Evolutionary conservation across 805 yeast genomes (phyloP), one percentile per base, ranked within the genome.

Genomic region (Cyberlindnera meyerae): DNA sequence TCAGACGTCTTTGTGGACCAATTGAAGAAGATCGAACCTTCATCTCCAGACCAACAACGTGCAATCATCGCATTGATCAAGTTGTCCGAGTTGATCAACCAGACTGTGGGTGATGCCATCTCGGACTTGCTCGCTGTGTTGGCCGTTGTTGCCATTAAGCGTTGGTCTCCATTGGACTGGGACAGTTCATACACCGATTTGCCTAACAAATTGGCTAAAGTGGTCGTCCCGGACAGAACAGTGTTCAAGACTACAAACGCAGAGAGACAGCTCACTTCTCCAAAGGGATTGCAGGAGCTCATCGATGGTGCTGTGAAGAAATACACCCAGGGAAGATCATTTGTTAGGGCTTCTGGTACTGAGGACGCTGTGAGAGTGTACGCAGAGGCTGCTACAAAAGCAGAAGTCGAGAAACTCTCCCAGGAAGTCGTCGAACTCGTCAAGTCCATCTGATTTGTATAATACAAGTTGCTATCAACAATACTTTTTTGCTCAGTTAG

Each of bases 91-190:
- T 65, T 93, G 45, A 86, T 93, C 57, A 93, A 93, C 60, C 97
- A 93, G 60, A 82, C 97, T 2, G 97, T 93, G n/a, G 98, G 98
- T 21, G 98, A 93, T 59, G 95, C 98, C 9, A 81, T 93, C 34
- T 77, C 95, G n/a, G 98, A 93, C 58, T 66, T 93, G 60, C 63
- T 93, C 40, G 77, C 83, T 5, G 89, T 93, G 1, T 61, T 89
- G 37, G 71, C 79, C 2, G 77, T 88, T 8, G 59, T 82, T 27
- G 58, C 71, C 6, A 70, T 73, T 45, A 68, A 82, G 49, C 54
- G 70, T 8, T 66, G 81, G 65, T 52, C 73, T 3, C 85, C 95
- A 2, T 57, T 55, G 4, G 71, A 73, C 28, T 93, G 98, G 98
- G 77, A 83, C 55, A 48, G 61, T 8, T 75, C 77, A 30, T 93